Conservation (phyloP, 31 red algal genomes). For the Odonthalia washingtoniensis region DNA sequence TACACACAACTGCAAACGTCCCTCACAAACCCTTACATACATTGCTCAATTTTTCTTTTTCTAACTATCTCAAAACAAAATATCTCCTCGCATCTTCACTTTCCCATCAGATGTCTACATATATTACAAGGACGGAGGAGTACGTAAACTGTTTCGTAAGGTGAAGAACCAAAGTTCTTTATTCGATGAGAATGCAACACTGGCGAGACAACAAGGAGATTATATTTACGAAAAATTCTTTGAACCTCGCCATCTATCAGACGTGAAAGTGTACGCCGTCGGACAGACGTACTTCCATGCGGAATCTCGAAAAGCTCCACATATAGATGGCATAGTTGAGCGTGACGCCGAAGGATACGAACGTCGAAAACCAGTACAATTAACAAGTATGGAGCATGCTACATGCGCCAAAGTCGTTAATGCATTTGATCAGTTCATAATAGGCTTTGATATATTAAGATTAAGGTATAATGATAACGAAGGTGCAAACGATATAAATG, state of each 20-base stretch:
- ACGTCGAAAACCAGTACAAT: slow-evolving; percentile 44
- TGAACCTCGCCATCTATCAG: slow-evolving; percentile 55
- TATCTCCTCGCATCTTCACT: neutral
- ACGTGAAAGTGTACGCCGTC: slow-evolving; percentile 94
- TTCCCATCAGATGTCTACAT: slow-evolving; percentile 71
- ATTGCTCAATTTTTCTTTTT: no score
- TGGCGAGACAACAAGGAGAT: slow-evolving; percentile 59
- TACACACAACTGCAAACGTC: no score
- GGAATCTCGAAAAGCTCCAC: slow-evolving; percentile 85
- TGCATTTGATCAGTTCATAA: slow-evolving; percentile 90
- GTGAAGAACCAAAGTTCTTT: slow-evolving; percentile 49
- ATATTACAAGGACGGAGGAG: slow-evolving; percentile 78
- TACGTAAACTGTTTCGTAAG: slow-evolving; percentile 84
- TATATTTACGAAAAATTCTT: slow-evolving; percentile 94
- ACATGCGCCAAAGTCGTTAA: slow-evolving; percentile 51
- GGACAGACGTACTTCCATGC: slow-evolving; percentile 71
- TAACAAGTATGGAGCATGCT: slow-evolving; percentile 59
- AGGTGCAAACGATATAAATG: slow-evolving; percentile 10
- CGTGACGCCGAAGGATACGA: slow-evolving; percentile 69
- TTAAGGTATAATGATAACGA: no score
- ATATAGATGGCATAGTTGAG: slow-evolving; percentile 83
- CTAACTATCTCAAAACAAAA: slow-evolving; percentile 25
- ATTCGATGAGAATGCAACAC: slow-evolving; percentile 45
- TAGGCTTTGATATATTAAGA: slow-evolving; percentile 94
- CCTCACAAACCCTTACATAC: no score